Conservation (phyloP, 108 stramenopile genomes). For the Nannochloropsis oceanica region DNA sequence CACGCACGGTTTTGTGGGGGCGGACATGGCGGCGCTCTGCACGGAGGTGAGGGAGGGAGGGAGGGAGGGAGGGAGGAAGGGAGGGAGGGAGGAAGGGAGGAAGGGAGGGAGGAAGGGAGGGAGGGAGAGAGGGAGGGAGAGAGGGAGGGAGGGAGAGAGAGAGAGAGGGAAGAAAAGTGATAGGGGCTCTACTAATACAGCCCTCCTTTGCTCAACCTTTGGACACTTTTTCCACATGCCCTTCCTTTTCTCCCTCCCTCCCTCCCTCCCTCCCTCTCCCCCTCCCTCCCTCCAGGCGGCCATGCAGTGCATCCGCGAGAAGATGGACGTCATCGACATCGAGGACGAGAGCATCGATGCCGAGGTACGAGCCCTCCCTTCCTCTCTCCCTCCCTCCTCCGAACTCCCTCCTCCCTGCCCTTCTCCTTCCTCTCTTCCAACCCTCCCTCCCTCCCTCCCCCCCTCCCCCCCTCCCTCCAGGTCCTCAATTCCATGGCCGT, state of each 20-base stretch:
- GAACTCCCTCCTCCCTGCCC: not conserved
- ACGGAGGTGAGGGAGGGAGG: constrained; percentile 74
- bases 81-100: not conserved
- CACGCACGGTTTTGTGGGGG: constrained; percentile 98
- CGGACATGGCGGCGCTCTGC: constrained; percentile 99
- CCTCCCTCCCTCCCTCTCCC: not conserved
- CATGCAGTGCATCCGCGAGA: constrained; percentile 99
- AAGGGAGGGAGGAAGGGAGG: not conserved
- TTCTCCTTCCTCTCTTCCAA: not conserved
- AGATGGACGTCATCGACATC: constrained; percentile 99
- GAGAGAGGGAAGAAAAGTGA: not conserved
- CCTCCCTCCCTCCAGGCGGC: constrained; percentile 45
- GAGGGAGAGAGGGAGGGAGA: not conserved
- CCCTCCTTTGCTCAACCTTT: no score
- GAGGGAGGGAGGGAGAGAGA: not conserved
- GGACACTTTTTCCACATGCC: no score
- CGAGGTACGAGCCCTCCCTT: constrained; percentile 70
- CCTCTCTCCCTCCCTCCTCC: no score
- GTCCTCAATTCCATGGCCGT: not conserved
- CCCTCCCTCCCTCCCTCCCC: not conserved
- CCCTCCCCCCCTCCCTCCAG: not conserved
- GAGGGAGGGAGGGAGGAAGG: not conserved
- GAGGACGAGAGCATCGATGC: constrained; percentile 98
- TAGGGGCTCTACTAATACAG: not conserved
- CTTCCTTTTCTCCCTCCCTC: no score